Evolutionary conservation across 140 eudicot species (phyloP).

Genomic region (Oenanthe javanica): DNA sequence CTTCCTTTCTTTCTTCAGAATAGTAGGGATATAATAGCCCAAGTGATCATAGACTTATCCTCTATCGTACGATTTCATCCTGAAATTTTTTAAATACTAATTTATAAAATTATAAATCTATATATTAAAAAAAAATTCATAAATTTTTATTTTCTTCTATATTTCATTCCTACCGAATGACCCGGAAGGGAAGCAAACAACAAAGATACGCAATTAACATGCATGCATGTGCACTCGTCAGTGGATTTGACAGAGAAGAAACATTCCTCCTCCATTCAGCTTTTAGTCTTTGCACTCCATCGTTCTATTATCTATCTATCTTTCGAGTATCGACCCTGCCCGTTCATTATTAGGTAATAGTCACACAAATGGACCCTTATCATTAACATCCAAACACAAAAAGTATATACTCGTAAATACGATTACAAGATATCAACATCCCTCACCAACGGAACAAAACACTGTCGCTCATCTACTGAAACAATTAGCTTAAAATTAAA

Average conservation of each 20-base stretch:
- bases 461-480: too few relatives aligned
- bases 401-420: background rate
- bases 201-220: background rate
- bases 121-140: too few relatives aligned
- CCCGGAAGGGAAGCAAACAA: background rate
- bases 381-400: background rate
- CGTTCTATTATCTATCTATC: background rate
- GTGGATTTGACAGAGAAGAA: background rate
- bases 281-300: background rate
- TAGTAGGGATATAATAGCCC: too few relatives aligned
- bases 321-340: background rate
- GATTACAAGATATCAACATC: background rate
- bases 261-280: background rate
- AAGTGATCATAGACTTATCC: too few relatives aligned
- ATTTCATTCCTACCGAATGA: too few relatives aligned
- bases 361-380: background rate
- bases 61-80: too few relatives aligned
- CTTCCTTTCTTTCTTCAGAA: too few relatives aligned
- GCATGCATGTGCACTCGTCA: constrained; percentile 1
- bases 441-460: background rate
- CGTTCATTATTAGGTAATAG: background rate
- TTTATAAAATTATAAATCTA: too few relatives aligned
- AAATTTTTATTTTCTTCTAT: too few relatives aligned
- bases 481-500: too few relatives aligned
- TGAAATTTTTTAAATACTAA: background rate